A percentile compares a stretch with the other conserved stretches of the same genome.
phyloP scores from a whole-genome alignment of 2,329 filamentous ascomycete species.

The Sphaerostilbella broomeana region DNA sequence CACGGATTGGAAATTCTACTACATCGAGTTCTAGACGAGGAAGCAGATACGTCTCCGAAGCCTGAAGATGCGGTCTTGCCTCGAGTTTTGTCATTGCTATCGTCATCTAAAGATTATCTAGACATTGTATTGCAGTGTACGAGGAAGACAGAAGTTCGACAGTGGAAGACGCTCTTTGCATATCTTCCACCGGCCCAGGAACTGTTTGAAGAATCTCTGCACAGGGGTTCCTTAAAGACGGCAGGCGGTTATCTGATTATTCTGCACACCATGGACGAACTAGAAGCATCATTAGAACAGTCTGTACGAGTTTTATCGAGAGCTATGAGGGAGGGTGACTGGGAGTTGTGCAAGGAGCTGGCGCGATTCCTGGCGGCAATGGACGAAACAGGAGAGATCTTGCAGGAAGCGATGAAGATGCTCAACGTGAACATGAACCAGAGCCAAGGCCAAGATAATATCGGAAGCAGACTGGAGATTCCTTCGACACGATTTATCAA shows the following conservation, averaged over 20 bases:
- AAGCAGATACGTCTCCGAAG: slow-evolving; percentile 66
- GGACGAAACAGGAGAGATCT: slow-evolving; percentile 75
- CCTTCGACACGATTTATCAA: slow-evolving; percentile 25
- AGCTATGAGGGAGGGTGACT: slow-evolving; percentile 80
- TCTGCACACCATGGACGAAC: slow-evolving; percentile 72
- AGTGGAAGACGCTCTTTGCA: slow-evolving; percentile 88
- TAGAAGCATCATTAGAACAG: slow-evolving; percentile 64
- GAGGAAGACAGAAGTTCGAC: slow-evolving; percentile 90
- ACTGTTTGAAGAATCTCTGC: slow-evolving; percentile 86
- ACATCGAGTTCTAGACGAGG: slow-evolving; percentile 89
- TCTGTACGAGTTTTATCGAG: slow-evolving; percentile 73
- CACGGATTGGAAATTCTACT: slow-evolving; percentile 89
- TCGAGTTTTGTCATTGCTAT: slow-evolving; percentile 56
- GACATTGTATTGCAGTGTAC: slow-evolving; percentile 97
- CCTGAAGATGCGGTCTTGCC: slow-evolving; percentile 60
- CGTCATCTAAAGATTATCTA: slow-evolving; percentile 76
- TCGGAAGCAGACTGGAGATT: slow-evolving; percentile 27
- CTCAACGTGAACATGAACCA: slow-evolving; percentile 39
- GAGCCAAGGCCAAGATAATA: slow-evolving; percentile 21
- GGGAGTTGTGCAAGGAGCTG: slow-evolving; percentile 92
- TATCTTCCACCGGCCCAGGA: slow-evolving; percentile 86
- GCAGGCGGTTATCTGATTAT: slow-evolving; percentile 95
- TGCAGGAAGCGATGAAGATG: slow-evolving; percentile 64
- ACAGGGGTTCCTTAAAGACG: slow-evolving; percentile 81
- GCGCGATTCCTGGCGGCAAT: slow-evolving; percentile 92